Evolutionary conservation across 345 rosid species (phyloP).

Genomic region (Citrus cavaleriei): DNA sequence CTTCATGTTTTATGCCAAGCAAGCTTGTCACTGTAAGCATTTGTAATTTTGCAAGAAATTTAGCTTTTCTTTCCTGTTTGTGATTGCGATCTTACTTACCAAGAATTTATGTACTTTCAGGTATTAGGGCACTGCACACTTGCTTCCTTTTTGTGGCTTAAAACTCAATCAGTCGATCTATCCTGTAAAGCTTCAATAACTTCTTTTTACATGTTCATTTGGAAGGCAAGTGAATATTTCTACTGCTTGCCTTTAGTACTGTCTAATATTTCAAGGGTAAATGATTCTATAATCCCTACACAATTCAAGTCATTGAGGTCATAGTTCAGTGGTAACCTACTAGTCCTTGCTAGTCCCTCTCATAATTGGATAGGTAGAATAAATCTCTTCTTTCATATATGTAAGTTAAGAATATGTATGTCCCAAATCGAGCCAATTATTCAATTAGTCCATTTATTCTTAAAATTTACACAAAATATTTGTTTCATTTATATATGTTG

Average conservation of each 20-base stretch:
- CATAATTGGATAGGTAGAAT: too few species aligned
- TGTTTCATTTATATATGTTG: too few species aligned
- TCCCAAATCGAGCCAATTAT: too few species aligned
- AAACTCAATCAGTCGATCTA: constrained; percentile 23
- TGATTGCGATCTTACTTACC: not conserved
- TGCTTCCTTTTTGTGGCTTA: constrained; percentile 17
- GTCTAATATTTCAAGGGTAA: too few species aligned
- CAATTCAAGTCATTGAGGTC: too few species aligned
- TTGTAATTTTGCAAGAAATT: not conserved
- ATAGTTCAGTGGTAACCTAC: too few species aligned
- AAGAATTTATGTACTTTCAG: not conserved
- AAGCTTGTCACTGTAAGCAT: constrained; percentile 24
- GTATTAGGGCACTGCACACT: constrained; percentile 25
- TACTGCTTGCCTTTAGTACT: not conserved
- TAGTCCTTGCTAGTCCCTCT: too few species aligned
- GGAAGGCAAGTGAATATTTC: constrained; percentile 28
- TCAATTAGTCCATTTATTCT: too few species aligned
- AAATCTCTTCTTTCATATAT: too few species aligned
- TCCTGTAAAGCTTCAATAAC: constrained; percentile 16
- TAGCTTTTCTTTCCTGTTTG: not conserved
- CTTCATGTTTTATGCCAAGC: constrained; percentile 12
- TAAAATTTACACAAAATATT: too few species aligned
- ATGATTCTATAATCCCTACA: too few species aligned
- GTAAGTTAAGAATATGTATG: too few species aligned
- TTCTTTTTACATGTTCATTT: constrained; percentile 34